Base-by-base conservation (phyloP, 1,139 yeast genomes). In the Candida labiduridarum region DNA sequence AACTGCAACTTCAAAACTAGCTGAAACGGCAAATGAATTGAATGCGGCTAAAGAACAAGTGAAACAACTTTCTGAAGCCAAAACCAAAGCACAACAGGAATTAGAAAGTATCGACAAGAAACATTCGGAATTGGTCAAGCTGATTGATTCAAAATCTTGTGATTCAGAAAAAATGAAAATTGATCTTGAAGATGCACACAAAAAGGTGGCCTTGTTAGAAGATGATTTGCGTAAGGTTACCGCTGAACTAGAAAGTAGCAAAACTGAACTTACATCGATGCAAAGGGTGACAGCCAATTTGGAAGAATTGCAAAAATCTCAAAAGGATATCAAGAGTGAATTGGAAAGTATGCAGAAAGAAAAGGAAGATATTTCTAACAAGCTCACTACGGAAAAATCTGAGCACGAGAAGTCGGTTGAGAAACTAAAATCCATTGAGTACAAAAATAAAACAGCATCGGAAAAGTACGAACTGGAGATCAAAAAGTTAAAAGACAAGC, bases 381-480 rank as follows among this genome's bases (percentile, higher is more conserved):
- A 39, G 29, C 30, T 30, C 14, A 44, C 34, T 10, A 25, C 54
- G 42, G 41, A 46, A 18, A 49, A 53, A 31, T 49, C 49, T 31
- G 57, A 45, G 29, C 41, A 33, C 38, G 45, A 41, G 10, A 41
- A 48, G 9, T 15, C 47, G 8, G 44, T 41, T 1, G 44, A 49
- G 8, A 44, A 48, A 25, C 46, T 49, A n/a, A 25, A 45, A 11
- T 5, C 36, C 11, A 15, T 30, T 10, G 46, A 45, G 34, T 40
- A 42, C 43, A 36, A 25, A 8, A 52, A 46, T 43, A 44, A 35
- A 36, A 41, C 12, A 15, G 46, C 18, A 1, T 47, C 47, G 15
- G 52, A 54, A 27, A 47, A 46, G 10, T 53, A 53, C 18, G 52
- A 56, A 22, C 44, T 47, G 34, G 57, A 58, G 45, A 52, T 55